A percentile compares a stretch with the other conserved stretches of the same genome.
These are phyloP conservation scores for Notholithocarpus densiflorus DNA, from an alignment of 306 rosid genomes.

Conservation along the genomic window DNA sequence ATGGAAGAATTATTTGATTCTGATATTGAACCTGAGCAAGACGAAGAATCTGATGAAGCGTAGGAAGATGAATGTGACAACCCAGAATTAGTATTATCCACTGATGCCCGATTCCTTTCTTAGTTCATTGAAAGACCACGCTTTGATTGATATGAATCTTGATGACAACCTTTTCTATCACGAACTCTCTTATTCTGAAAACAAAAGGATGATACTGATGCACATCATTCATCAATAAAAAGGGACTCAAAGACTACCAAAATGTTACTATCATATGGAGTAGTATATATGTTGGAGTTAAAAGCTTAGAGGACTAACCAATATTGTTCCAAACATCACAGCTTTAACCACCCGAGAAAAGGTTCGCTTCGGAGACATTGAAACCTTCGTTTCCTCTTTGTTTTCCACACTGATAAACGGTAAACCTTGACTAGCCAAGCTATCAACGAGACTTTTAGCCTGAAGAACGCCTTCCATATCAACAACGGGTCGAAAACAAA, in stretches of 20 bases:
- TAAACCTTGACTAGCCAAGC: slow-evolving; percentile 26
- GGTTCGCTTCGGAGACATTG: slow-evolving; percentile 26
- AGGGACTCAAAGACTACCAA: background rate
- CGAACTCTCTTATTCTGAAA: slow-evolving; percentile 41
- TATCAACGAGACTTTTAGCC: slow-evolving; percentile 7
- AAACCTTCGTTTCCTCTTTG: slow-evolving; percentile 3
- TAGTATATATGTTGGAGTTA: background rate
- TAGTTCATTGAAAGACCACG: slow-evolving; percentile 20
- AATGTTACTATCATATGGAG: background rate
- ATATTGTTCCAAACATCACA: slow-evolving; percentile 40
- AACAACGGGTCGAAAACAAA: slow-evolving; percentile 64
- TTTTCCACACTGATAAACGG: slow-evolving; percentile 9
- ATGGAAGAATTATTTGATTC: slow-evolving; percentile 17
- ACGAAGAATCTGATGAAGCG: background rate
- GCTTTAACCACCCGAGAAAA: slow-evolving; percentile 47
- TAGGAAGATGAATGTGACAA: slow-evolving; percentile 9
- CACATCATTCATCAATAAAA: background rate
- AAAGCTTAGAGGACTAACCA: slow-evolving; percentile 35
- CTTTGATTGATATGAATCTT: slow-evolving; percentile 35
- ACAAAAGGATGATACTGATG: background rate
- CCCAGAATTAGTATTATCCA: background rate
- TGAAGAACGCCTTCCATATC: slow-evolving; percentile 48
- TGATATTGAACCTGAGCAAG: slow-evolving; percentile 11
- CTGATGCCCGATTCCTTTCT: background rate
- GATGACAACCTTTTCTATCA: slow-evolving; percentile 18